Evolutionary conservation across 805 yeast species (phyloP).

Genomic region (Candida vaughaniae): DNA sequence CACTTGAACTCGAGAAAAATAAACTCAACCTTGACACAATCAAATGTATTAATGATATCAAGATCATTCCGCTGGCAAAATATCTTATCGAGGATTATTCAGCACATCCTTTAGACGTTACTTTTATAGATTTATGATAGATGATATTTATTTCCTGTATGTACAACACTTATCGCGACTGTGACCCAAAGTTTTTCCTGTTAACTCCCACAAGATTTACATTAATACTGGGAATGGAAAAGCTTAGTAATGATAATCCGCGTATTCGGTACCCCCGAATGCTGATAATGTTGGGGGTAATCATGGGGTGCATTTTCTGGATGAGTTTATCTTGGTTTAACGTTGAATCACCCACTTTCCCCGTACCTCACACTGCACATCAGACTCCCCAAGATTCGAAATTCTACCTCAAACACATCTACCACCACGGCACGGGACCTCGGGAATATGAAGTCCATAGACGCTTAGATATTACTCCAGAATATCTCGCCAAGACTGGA

Average conservation of each 20-base stretch:
- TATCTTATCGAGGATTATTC: constrained; percentile 18
- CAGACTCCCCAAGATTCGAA: not conserved
- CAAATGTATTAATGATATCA: constrained; percentile 31
- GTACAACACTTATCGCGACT: too few species aligned
- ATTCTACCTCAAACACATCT: constrained; percentile 52
- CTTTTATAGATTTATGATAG: not conserved
- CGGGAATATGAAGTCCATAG: constrained; percentile 41
- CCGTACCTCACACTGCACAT: too few species aligned
- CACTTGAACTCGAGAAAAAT: constrained; percentile 23
- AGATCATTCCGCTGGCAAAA: constrained; percentile 35
- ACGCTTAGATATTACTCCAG: constrained; percentile 50
- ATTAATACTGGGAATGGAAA: too few species aligned
- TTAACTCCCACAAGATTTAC: too few species aligned
- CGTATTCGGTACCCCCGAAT: too few species aligned
- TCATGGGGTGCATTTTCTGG: too few species aligned
- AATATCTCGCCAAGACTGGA: constrained; percentile 23
- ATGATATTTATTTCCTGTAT: too few species aligned
- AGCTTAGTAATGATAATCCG: too few species aligned
- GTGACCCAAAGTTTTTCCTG: too few species aligned
- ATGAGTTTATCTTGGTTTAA: too few species aligned
- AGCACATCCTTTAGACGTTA: not conserved
- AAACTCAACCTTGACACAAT: constrained; percentile 5
- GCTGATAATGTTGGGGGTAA: too few species aligned
- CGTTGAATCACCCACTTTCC: too few species aligned
- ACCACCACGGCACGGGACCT: constrained; percentile 56